phyloP scores from a whole-genome alignment of 2,329 filamentous ascomycete species.

The Neofusicoccum ribis region DNA sequence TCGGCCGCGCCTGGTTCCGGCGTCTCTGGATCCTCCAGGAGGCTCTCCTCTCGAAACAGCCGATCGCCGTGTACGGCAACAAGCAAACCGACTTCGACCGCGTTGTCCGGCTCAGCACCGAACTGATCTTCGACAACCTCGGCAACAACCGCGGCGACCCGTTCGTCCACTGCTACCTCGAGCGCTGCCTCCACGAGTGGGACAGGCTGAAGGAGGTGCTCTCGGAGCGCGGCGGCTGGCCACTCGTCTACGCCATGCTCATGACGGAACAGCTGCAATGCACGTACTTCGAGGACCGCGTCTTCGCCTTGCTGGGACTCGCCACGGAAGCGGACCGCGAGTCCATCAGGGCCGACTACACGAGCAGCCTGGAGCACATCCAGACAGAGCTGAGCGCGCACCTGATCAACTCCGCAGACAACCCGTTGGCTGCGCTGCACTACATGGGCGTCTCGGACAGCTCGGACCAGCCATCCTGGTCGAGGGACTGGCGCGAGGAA shows the following conservation, averaged over 20 bases:
- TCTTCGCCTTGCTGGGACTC: not conserved
- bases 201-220: not conserved
- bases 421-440: no score
- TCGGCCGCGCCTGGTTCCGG: conserved; percentile 22
- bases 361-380: not conserved
- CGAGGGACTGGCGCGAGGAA: no score
- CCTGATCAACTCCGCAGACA: no score
- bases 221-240: not conserved
- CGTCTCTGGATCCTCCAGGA: conserved; percentile 24
- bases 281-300: not conserved
- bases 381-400: not conserved
- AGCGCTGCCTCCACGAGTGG: not conserved
- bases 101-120: not conserved
- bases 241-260: not conserved
- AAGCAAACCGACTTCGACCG: not conserved
- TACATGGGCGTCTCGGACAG: no score
- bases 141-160: not conserved
- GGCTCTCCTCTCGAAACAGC: not conserved
- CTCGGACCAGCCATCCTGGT: no score
- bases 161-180: not conserved
- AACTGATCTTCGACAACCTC: not conserved
- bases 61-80: not conserved
- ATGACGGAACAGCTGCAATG: not conserved
- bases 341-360: not conserved
- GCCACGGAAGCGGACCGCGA: not conserved